A percentile compares a stretch with the other conserved stretches of the same genome.
Evolutionary conservation across 768 basidiomycete genomes (phyloP).

Genomic region (Hygrocybe punicea): DNA sequence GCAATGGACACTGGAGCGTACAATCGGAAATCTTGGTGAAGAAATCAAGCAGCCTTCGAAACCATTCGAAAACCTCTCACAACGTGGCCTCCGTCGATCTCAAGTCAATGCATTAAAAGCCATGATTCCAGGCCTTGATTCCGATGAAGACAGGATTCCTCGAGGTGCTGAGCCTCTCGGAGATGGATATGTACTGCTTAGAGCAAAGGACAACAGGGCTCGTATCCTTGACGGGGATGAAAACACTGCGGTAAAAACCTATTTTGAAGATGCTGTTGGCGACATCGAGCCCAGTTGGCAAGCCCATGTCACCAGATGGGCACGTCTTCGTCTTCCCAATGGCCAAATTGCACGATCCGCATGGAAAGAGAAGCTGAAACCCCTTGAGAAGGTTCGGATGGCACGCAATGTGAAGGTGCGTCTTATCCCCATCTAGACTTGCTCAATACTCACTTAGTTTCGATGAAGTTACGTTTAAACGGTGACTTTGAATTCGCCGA

Average conservation of each 20-base stretch:
- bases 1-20: conserved; percentile 9
- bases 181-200: conserved; percentile 4
- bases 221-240: background rate
- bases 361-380: conserved; percentile 18
- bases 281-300: background rate
- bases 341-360: conserved; percentile 22
- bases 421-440: background rate
- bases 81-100: conserved; percentile 5
- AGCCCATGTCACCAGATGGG: conserved; percentile 14
- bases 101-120: conserved; percentile 5
- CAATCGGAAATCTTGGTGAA: conserved; percentile 7
- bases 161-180: conserved; percentile 5
- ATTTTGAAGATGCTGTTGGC: conserved; percentile 6
- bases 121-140: conserved; percentile 2
- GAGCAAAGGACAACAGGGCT: background rate
- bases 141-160: conserved; percentile 13
- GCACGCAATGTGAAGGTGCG: conserved; percentile 6
- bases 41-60: conserved; percentile 8
- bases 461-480: background rate
- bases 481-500: too few relatives aligned
- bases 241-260: background rate
- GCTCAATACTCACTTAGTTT: background rate
- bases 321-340: conserved; percentile 20
- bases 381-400: conserved; percentile 6
- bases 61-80: conserved; percentile 7